Evolutionary conservation across 148 eudicot genomes (phyloP).

Genomic region (Chenopodium formosanum): DNA sequence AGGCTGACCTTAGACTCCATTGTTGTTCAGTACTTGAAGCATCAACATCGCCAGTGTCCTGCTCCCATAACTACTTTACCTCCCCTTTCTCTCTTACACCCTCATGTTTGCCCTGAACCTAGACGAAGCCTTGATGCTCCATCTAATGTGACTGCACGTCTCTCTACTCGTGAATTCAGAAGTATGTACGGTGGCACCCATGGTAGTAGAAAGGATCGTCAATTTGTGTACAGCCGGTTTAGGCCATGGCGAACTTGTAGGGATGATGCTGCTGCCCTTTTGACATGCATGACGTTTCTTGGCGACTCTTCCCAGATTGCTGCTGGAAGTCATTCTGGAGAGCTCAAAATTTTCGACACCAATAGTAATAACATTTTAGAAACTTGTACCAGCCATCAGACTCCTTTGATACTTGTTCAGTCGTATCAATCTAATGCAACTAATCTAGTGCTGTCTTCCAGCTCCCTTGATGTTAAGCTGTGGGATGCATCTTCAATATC

Average conservation of each 20-base stretch:
- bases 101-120: conserved; percentile 95
- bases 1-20: conserved; percentile 81
- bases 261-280: conserved; percentile 66
- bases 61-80: conserved; percentile 98
- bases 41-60: conserved; percentile 98
- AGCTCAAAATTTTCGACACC: conserved; percentile 80
- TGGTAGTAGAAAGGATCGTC: conserved; percentile 84
- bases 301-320: conserved; percentile 91
- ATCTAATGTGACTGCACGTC: conserved; percentile 83
- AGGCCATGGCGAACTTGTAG: conserved; percentile 92
- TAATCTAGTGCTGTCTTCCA: conserved; percentile 77
- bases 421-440: conserved; percentile 53
- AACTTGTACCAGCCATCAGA: conserved; percentile 64
- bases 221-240: conserved; percentile 88
- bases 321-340: conserved; percentile 83
- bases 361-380: conserved; percentile 71
- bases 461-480: conserved; percentile 74
- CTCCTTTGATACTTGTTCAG: conserved; percentile 63
- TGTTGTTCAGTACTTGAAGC: conserved; percentile 89
- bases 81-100: conserved; percentile 87
- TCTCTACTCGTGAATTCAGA: conserved; percentile 83
- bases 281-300: conserved; percentile 81
- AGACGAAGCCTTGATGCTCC: conserved; percentile 88
- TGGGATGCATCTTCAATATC: conserved; percentile 86
- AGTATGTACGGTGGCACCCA: conserved; percentile 85